Percentiles rank a stretch among this genome's conserved stretches.
Conservation (phyloP, 495 filamentous ascomycete genomes). For the Penicillium pancosmium region DNA sequence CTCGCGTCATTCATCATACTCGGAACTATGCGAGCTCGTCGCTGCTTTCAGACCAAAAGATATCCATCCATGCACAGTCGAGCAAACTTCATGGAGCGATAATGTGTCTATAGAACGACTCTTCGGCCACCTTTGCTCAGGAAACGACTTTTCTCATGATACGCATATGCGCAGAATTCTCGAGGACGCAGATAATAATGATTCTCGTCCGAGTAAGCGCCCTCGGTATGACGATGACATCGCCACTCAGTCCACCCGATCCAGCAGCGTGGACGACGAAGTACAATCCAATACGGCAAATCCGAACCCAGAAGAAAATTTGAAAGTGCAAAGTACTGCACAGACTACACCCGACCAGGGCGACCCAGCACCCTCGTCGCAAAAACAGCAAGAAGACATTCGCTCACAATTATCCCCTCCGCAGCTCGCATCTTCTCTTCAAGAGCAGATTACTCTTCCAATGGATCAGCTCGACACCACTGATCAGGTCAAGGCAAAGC, state of each 20-base stretch:
- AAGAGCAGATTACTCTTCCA: background rate
- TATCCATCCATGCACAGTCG: constrained; percentile 82
- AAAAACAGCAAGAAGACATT: background rate
- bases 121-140: constrained; percentile 73
- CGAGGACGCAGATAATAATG: constrained; percentile 20
- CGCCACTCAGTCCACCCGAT: constrained; percentile 25
- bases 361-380: background rate
- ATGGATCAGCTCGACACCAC: background rate
- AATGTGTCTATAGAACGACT: constrained; percentile 63
- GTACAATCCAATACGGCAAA: background rate
- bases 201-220: constrained; percentile 30
- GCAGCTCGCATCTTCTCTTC: background rate
- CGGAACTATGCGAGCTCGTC: constrained; percentile 74
- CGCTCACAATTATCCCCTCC: background rate
- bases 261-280: constrained; percentile 14
- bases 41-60: constrained; percentile 70
- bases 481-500: constrained; percentile 19
- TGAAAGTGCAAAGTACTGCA: background rate
- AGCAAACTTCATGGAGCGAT: constrained; percentile 62
- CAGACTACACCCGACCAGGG: background rate
- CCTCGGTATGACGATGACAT: constrained; percentile 26
- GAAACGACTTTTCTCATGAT: constrained; percentile 66
- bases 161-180: constrained; percentile 53
- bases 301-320: background rate
- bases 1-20: constrained; percentile 86